A percentile compares a stretch with the other conserved stretches of the same genome.
Conservation (phyloP, 345 rosid genomes). For the Syzygium oleosum region DNA sequence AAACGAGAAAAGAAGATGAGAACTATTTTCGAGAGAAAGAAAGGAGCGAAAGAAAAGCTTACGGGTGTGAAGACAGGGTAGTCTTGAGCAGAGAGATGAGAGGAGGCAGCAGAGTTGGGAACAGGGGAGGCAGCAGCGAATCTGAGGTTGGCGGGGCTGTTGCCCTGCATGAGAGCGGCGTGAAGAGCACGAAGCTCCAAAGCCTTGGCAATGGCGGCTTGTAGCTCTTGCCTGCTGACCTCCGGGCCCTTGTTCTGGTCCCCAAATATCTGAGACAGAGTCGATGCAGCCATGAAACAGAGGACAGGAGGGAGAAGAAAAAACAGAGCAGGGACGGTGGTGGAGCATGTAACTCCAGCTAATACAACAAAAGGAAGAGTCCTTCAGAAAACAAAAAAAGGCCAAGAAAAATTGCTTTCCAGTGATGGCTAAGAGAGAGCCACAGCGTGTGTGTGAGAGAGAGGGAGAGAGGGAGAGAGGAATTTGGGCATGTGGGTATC, state of each 20-base stretch:
- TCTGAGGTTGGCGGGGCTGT: constrained; percentile 48
- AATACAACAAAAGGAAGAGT: not conserved
- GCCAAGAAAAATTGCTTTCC: not conserved
- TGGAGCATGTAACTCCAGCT: constrained; percentile 8
- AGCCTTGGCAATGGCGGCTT: constrained; percentile 85
- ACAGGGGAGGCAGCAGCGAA: constrained; percentile 45
- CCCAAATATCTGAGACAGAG: constrained; percentile 29
- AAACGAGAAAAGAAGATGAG: not conserved
- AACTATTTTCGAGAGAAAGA: not conserved
- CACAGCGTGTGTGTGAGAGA: not conserved
- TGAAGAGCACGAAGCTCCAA: constrained; percentile 80
- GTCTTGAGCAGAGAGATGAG: constrained; percentile 70
- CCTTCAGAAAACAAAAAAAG: not conserved
- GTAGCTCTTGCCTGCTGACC: constrained; percentile 47
- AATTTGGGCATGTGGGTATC: constrained; percentile 11
- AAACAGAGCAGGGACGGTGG: constrained; percentile 2
- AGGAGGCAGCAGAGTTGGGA: constrained; percentile 36
- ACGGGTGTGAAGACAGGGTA: constrained; percentile 98
- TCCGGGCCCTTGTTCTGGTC: constrained; percentile 22
- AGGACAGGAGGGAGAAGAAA: not conserved
- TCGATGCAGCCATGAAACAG: constrained; percentile 43
- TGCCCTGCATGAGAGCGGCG: constrained; percentile 58
- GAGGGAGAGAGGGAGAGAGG: not conserved
- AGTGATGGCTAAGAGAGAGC: not conserved
- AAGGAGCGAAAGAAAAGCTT: constrained; percentile 11